Percentiles rank a stretch among this genome's conserved stretches.
These are phyloP conservation scores for Galerina sulciceps DNA, from an alignment of 768 basidiomycete species.

Conservation along the genomic window DNA sequence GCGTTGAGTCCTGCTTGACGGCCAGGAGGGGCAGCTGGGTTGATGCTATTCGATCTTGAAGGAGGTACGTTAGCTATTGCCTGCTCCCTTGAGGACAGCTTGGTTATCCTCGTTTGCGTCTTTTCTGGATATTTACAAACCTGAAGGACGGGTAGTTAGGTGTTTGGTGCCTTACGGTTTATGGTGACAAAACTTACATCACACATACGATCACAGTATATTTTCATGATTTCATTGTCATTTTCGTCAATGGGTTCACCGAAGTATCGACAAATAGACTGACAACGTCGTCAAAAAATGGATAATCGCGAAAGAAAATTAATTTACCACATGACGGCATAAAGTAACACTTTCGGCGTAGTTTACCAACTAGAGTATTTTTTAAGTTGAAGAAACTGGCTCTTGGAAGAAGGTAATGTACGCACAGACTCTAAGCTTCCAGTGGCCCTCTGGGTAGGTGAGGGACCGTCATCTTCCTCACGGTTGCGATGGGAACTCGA, in stretches of 20 bases:
- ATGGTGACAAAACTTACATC: conserved; percentile 54
- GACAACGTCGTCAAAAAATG: not conserved
- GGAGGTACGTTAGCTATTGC: conserved; percentile 27
- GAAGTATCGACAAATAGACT: conserved; percentile 83
- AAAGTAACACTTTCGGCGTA: conserved; percentile 61
- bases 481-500: conserved; percentile 48
- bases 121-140: conserved; percentile 82
- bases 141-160: conserved; percentile 36
- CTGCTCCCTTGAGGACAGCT: conserved; percentile 48
- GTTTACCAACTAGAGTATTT: conserved; percentile 34
- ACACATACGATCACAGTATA: conserved; percentile 78
- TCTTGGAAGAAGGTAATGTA: conserved; percentile 3
- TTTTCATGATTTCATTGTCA: conserved; percentile 45
- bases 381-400: not conserved
- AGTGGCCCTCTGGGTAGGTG: conserved; percentile 68
- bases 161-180: not conserved
- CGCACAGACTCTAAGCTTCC: conserved; percentile 68
- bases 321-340: conserved; percentile 75
- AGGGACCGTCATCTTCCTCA: conserved; percentile 53
- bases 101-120: conserved; percentile 48
- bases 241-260: conserved; percentile 65
- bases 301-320: not conserved
- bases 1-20: conserved; percentile 10
- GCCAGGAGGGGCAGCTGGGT: not conserved
- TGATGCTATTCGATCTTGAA: conserved; percentile 4